Evolutionary conservation across 257 asterid genomes (phyloP).

Genomic region (Rauvolfia tetraphylla): DNA sequence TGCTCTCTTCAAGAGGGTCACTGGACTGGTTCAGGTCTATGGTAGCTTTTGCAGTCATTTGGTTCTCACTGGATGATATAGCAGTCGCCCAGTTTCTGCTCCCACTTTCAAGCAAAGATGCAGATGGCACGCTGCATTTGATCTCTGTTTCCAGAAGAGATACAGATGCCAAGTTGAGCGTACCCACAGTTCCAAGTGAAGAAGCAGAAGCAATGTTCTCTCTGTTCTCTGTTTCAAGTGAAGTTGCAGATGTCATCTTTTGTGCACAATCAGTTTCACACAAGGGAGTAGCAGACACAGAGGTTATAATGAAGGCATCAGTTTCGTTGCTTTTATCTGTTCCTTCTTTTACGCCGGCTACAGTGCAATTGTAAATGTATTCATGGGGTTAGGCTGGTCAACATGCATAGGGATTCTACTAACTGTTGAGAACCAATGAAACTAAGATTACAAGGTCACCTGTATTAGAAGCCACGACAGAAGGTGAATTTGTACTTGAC

Average conservation of each 20-base stretch:
- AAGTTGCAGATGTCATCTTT: conserved; percentile 26
- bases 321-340: conserved; percentile 38
- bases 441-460: conserved; percentile 39
- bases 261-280: conserved; percentile 36
- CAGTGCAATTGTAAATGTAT: conserved; percentile 15
- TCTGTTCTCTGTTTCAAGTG: conserved; percentile 27
- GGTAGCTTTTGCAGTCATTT: conserved; percentile 17
- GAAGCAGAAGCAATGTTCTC: conserved; percentile 16
- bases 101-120: conserved; percentile 26
- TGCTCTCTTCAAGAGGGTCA: conserved; percentile 17
- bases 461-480: conserved; percentile 39
- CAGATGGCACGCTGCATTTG: conserved; percentile 13
- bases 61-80: conserved; percentile 26
- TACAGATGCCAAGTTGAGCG: conserved; percentile 5
- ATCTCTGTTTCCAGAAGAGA: conserved; percentile 21
- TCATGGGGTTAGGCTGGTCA: not conserved
- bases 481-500: conserved; percentile 34
- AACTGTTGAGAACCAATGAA: not conserved
- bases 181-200: conserved; percentile 23
- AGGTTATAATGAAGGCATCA: conserved; percentile 33
- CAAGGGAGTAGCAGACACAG: conserved; percentile 28
- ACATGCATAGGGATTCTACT: not conserved
- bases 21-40: conserved; percentile 23
- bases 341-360: conserved; percentile 70
- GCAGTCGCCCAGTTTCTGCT: conserved; percentile 24